These are phyloP conservation scores for Aspergillus unguis DNA, from an alignment of 2,329 filamentous ascomycete species.

Conservation along the genomic window DNA sequence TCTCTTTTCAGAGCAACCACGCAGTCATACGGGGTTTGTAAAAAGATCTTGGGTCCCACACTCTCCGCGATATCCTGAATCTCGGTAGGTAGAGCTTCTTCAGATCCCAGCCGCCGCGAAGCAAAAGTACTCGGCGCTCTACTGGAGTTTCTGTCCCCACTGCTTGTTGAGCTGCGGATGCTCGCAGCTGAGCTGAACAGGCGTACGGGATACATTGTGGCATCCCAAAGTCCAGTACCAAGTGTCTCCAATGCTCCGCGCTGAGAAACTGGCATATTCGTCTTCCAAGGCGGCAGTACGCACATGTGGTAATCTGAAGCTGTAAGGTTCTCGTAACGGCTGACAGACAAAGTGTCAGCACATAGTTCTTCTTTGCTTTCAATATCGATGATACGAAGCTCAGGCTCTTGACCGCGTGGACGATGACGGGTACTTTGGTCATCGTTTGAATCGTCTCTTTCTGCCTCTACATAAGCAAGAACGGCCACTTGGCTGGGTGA, in stretches of 20 bases:
- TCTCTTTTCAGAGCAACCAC: slow-evolving; percentile 88
- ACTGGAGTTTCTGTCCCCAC: slow-evolving; percentile 57
- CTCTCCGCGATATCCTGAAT: slow-evolving; percentile 50
- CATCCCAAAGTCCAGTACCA: slow-evolving; percentile 78
- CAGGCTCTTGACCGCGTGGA: slow-evolving; percentile 77
- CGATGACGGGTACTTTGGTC: slow-evolving; percentile 56
- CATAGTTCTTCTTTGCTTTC: slow-evolving; percentile 78
- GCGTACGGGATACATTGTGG: slow-evolving; percentile 78
- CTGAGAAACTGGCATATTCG: slow-evolving; percentile 61
- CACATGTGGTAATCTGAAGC: slow-evolving; percentile 90
- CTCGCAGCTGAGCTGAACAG: slow-evolving; percentile 87
- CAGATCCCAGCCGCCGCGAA: slow-evolving; percentile 51
- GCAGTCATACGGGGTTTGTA: slow-evolving; percentile 95
- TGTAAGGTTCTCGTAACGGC: slow-evolving; percentile 79
- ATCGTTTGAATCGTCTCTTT: slow-evolving; percentile 62
- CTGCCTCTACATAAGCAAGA: slow-evolving; percentile 80
- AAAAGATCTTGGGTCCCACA: slow-evolving; percentile 75
- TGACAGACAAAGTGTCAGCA: slow-evolving; percentile 80
- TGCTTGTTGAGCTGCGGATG: slow-evolving; percentile 56
- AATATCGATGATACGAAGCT: slow-evolving; percentile 87
- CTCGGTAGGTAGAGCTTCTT: slow-evolving; percentile 38
- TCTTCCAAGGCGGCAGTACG: slow-evolving; percentile 72
- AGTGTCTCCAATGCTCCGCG: slow-evolving; percentile 74
- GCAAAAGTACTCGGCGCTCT: slow-evolving; percentile 50
- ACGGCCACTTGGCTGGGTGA: slow-evolving; percentile 86